Evolutionary conservation across 352 stramenopile species (phyloP).

Genomic region (Phytopythium boreale): DNA sequence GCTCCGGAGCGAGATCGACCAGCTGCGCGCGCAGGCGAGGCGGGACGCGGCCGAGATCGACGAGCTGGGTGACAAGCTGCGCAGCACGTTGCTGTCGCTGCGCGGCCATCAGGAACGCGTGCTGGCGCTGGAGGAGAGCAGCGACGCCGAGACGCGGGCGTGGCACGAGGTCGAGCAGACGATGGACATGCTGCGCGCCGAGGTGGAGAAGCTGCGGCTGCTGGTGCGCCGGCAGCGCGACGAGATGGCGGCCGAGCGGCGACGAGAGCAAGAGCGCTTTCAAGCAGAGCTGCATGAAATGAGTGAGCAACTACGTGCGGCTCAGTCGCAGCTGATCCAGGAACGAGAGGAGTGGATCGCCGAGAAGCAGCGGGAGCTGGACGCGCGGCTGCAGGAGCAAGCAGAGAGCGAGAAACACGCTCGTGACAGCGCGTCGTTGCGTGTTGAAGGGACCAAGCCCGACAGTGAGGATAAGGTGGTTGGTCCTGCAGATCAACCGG

Average conservation of each 20-base stretch:
- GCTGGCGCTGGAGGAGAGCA: constrained; percentile 55
- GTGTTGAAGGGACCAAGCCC: not conserved
- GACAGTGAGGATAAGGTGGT: not conserved
- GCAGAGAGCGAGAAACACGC: not conserved
- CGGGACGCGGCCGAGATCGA: constrained; percentile 45
- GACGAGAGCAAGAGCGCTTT: constrained; percentile 24
- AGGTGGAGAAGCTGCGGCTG: constrained; percentile 63
- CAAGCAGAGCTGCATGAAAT: constrained; percentile 32
- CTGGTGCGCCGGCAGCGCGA: constrained; percentile 47
- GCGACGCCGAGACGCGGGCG: constrained; percentile 45
- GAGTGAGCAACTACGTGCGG: constrained; percentile 38
- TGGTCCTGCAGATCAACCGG: not conserved
- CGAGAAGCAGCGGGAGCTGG: constrained; percentile 56
- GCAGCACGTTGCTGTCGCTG: constrained; percentile 28
- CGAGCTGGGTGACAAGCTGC: constrained; percentile 48
- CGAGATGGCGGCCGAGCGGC: constrained; percentile 37
- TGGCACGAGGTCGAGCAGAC: constrained; percentile 61
- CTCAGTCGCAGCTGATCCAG: constrained; percentile 50
- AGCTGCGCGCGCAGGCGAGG: constrained; percentile 44
- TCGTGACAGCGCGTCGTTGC: not conserved
- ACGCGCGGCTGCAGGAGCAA: constrained; percentile 36
- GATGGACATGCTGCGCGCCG: constrained; percentile 61
- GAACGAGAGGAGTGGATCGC: constrained; percentile 52
- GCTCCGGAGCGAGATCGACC: constrained; percentile 46
- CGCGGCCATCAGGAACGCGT: constrained; percentile 58